These are phyloP conservation scores for Harringtonia lauricola DNA, from an alignment of 2,329 filamentous ascomycete genomes.

Conservation along the genomic window DNA sequence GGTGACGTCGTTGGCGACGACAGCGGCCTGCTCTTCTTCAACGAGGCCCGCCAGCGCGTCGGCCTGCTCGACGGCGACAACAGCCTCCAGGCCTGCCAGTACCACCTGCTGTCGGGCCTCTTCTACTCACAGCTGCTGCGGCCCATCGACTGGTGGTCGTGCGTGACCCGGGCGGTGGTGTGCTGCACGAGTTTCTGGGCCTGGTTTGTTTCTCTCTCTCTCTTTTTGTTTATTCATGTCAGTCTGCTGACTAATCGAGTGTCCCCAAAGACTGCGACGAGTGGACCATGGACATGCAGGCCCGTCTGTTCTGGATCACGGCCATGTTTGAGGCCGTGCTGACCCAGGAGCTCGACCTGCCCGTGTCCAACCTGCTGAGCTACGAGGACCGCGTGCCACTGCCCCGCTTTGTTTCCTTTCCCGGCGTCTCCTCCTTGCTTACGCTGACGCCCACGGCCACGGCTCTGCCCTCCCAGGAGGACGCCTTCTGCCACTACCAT, in stretches of 20 bases:
- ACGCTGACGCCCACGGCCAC: background rate
- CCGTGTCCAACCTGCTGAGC: conserved; percentile 35
- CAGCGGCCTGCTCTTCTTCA: conserved; percentile 37
- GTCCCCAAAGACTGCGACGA: conserved; percentile 32
- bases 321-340: conserved; percentile 45
- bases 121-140: conserved; percentile 37
- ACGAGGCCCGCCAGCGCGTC: conserved; percentile 38
- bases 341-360: conserved; percentile 40
- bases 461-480: conserved; percentile 12
- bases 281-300: conserved; percentile 45
- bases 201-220: conserved; percentile 19
- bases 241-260: conserved; percentile 5
- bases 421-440: conserved; percentile 6
- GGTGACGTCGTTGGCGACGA: background rate
- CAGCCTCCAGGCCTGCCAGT: conserved; percentile 38
- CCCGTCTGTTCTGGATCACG: conserved; percentile 42
- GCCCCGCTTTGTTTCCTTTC: conserved; percentile 30
- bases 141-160: conserved; percentile 41
- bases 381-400: conserved; percentile 41
- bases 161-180: conserved; percentile 37
- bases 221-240: background rate
- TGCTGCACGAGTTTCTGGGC: conserved; percentile 36
- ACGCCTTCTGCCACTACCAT: conserved; percentile 44
- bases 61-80: conserved; percentile 20
- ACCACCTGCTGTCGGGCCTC: conserved; percentile 35